Evolutionary conservation across 176 grass and related monocot genomes (phyloP), one percentile per base, ranked within the genome.

Genomic region (Thalia dealbata): DNA sequence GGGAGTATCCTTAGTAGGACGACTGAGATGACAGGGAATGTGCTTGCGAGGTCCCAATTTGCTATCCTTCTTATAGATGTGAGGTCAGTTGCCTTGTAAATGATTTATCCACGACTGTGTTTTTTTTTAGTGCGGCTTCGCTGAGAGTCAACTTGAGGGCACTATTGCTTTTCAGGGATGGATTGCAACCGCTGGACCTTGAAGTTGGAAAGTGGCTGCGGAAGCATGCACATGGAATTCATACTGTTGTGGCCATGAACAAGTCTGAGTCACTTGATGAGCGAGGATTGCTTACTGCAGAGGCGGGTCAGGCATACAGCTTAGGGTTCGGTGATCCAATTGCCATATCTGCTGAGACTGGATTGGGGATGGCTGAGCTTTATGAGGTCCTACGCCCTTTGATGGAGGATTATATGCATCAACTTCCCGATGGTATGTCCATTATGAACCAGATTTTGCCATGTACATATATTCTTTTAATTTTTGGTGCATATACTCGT

Each of bases 31-130:
- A 92, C 93, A 62, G 87, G 84, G 22, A 86, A 88, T 75, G 87
- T 97, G 63, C 69, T 97, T 48, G 75, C 81, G 23, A 92, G 89
- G 64, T 90, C 93, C 55, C 89, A 92, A 71, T 88, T 92, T 44
- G 89, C 93, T 46, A 90, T 97, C 73, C 92, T 97, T 82, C 82
- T 97, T 85, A 92, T 97, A 75, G 93, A 96, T 84, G 86, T 96
- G 72, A 92, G 92, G 89, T 96, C 79, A 62, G 81, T 77, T 4
- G 42, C 12, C 22, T 73, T 67, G 73, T 14, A 66, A 35, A 61
- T 86, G 52, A 67, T 45, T 13, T 73, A n/a, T 4, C 38, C 19
- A 9, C 32, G 32, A 21, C 8, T 43, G 1, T 44, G 35, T 16
- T 72, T 30, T 52, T 45, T 10, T 72, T 30, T 52, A 22, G 3